A percentile compares a stretch with the other conserved stretches of the same genome.
phyloP scores from a whole-genome alignment of 345 rosid genomes.

The Acer saccharum region DNA sequence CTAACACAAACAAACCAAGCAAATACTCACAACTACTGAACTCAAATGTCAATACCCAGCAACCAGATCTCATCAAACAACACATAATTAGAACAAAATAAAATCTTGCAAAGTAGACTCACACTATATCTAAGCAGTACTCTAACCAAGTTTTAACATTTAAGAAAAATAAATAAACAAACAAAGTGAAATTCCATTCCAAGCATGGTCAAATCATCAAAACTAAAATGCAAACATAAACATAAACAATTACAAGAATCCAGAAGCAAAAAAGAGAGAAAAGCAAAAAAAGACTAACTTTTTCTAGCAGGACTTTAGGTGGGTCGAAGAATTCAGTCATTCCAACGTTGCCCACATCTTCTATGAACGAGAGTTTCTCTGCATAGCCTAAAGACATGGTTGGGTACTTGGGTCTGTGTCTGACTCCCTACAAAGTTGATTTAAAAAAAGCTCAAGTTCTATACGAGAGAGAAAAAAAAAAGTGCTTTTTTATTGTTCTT shows the following conservation, averaged over 20 bases:
- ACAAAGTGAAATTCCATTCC: background rate
- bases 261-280: background rate
- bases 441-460: too few relatives aligned
- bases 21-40: constrained; percentile 8
- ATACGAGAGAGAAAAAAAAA: background rate
- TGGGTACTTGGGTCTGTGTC: background rate
- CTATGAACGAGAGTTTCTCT: constrained; percentile 97
- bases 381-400: constrained; percentile 98
- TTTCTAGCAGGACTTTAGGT: constrained; percentile 67
- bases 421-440: too few relatives aligned
- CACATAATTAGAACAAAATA: background rate
- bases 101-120: background rate
- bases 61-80: constrained; percentile 20
- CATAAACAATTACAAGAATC: background rate
- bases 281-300: constrained; percentile 42
- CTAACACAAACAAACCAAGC: constrained; percentile 5
- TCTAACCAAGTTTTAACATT: background rate
- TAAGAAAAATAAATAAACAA: constrained; percentile 20
- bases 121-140: background rate
- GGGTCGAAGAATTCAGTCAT: constrained; percentile 92
- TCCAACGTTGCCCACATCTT: constrained; percentile 97
- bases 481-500: background rate
- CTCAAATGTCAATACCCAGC: constrained; percentile 13
- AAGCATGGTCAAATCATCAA: constrained; percentile 9
- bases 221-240: background rate